Evolutionary conservation across 2,329 filamentous ascomycete genomes (phyloP).

Genomic region (Pseudopyrenochaeta lycopersici): DNA sequence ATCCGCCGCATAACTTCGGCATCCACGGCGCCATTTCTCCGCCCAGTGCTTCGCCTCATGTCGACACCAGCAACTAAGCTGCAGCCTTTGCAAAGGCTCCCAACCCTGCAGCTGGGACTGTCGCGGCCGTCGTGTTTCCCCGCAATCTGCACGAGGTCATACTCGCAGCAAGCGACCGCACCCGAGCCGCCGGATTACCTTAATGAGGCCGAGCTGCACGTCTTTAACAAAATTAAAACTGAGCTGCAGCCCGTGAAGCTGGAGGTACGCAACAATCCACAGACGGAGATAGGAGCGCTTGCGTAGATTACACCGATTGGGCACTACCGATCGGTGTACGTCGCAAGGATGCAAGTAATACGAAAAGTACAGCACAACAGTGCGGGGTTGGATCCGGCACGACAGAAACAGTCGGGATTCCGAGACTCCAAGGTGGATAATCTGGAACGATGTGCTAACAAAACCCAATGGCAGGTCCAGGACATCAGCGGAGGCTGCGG

Average conservation of each 20-base stretch:
- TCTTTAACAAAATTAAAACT: conserved; percentile 58
- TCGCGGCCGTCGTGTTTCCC: conserved; percentile 9
- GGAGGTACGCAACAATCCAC: conserved; percentile 50
- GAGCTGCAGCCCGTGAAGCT: conserved; percentile 55
- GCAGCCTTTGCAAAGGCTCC: conserved; percentile 4
- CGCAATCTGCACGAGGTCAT: conserved; percentile 23
- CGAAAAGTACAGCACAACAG: not conserved
- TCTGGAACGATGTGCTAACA: conserved; percentile 18
- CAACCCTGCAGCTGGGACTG: conserved; percentile 15
- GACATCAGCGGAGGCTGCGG: conserved; percentile 87
- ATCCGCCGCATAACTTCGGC: conserved; percentile 30
- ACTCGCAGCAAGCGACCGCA: conserved; percentile 33
- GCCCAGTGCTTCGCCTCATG: conserved; percentile 28
- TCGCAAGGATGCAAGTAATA: conserved; percentile 16
- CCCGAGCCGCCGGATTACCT: conserved; percentile 58
- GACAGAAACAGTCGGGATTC: not conserved
- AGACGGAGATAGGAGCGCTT: conserved; percentile 9
- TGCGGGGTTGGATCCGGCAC: not conserved
- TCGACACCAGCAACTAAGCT: conserved; percentile 20
- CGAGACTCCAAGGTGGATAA: not conserved
- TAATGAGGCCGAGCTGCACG: conserved; percentile 55
- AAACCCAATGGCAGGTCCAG: conserved; percentile 64
- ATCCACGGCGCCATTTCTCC: conserved; percentile 24
- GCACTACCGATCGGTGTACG: conserved; percentile 17
- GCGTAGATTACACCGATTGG: conserved; percentile 18